These are phyloP conservation scores for Yamadazyma sp. DNA, from an alignment of 1,139 yeast species.

Conservation along the genomic window DNA sequence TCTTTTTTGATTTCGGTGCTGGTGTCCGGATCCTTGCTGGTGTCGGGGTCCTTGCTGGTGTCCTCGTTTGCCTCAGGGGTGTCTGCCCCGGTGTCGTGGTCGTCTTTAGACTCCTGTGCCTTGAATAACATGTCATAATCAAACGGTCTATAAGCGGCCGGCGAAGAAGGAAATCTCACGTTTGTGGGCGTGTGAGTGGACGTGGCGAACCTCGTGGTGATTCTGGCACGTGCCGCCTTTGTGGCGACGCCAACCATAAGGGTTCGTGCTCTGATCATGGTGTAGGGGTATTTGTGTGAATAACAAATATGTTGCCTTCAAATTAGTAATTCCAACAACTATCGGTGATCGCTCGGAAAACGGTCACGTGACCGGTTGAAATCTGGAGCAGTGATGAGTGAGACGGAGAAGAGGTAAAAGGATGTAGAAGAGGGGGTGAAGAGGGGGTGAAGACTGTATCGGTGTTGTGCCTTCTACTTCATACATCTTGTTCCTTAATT, in stretches of 20 bases:
- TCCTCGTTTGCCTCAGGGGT: slow-evolving; percentile 4
- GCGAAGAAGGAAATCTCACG: slow-evolving; percentile 11
- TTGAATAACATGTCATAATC: slow-evolving; percentile 6
- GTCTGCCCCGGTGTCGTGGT: not conserved
- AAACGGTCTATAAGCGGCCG: slow-evolving; percentile 11
- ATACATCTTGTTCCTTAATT: too few relatives aligned
- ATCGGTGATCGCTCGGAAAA: slow-evolving; percentile 11
- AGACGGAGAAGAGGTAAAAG: too few relatives aligned
- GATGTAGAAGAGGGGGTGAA: too few relatives aligned
- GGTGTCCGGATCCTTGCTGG: not conserved
- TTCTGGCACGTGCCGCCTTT: slow-evolving; percentile 10
- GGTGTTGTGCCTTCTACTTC: too few relatives aligned
- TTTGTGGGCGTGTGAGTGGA: slow-evolving; percentile 11
- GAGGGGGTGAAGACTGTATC: too few relatives aligned
- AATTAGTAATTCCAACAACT: slow-evolving; percentile 7
- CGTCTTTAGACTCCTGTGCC: not conserved
- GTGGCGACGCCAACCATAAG: slow-evolving; percentile 13
- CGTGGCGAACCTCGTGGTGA: slow-evolving; percentile 18
- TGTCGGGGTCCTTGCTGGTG: slow-evolving; percentile 6
- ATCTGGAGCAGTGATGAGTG: too few relatives aligned
- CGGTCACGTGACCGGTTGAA: slow-evolving; percentile 14
- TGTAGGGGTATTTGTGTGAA: not conserved
- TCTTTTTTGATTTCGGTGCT: not conserved
- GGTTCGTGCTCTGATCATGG: slow-evolving; percentile 15
- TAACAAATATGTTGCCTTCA: slow-evolving; percentile 1